These are phyloP conservation scores for Carnegiea gigantea DNA, from an alignment of 179 eudicot species.

Conservation along the genomic window DNA sequence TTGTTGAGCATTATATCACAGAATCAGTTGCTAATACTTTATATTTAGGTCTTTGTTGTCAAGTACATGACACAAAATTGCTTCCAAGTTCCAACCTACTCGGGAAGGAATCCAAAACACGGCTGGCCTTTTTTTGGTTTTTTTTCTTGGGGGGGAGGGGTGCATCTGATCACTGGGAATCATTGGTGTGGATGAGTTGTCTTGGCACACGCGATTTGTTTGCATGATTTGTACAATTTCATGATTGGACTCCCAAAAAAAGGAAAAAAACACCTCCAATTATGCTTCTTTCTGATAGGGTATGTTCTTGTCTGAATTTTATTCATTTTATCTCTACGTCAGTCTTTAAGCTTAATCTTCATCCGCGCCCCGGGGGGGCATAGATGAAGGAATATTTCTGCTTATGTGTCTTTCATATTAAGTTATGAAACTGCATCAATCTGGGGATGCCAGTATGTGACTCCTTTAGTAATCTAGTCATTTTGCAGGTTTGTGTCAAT, in stretches of 20 bases:
- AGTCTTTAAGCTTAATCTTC: background rate
- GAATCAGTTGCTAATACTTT: background rate
- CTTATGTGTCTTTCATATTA: background rate
- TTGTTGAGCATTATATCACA: background rate
- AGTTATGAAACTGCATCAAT: background rate
- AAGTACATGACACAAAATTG: no score
- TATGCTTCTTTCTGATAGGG: background rate
- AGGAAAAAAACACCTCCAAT: background rate
- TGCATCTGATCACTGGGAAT: background rate
- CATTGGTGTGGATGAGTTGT: background rate
- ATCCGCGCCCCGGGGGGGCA: background rate
- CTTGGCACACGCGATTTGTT: background rate
- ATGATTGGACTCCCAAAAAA: background rate
- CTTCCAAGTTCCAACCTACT: no score
- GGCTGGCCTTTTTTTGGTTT: background rate
- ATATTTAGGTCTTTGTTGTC: background rate
- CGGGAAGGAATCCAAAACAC: no score
- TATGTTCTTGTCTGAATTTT: background rate
- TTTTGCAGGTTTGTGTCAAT: constrained; percentile 77
- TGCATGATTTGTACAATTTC: background rate
- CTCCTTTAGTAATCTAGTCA: constrained; percentile 17
- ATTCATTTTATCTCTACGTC: background rate
- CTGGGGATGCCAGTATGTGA: constrained; percentile 7
- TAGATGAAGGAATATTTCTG: background rate
- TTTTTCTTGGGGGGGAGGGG: no score